Evolutionary conservation across 106 monocot species (phyloP), one percentile per base, ranked within the genome.

Genomic region (Chionographis japonica): DNA sequence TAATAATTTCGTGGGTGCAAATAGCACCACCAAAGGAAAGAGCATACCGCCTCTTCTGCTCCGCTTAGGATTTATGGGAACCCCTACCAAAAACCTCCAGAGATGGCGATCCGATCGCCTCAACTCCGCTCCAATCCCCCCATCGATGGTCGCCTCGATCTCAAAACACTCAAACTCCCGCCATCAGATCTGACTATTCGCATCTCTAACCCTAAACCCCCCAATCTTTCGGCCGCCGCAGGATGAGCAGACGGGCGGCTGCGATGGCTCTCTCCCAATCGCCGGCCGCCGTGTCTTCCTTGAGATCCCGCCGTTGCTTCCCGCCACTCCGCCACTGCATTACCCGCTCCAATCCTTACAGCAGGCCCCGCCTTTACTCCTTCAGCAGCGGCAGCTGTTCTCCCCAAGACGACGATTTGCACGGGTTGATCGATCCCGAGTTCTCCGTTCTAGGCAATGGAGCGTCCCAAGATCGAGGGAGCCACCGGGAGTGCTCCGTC

Each of bases 181-280:
- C 27, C 27, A 27, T 27, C 27, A 27, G 27, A 27, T 27, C 27
- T 27, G 27, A 27, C 27, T 27, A 37, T 12, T 51, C 61, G 2
- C 12, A 35, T 12, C 40, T 27, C 35, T 37, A 18, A n/a, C 61
- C 65, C 50, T 52, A 38, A 12, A 27, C 6, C 35, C 61, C 19
- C 40, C 67, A 17, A 37, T 36, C n/a, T 19, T 56, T 4, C 51
- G 37, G 40, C 72, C 46, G 46, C 68, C 53, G 20, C 61, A 69
- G 61, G 40, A 84, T 84, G 76, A 76, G 72, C 72, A 66, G 84
- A 35, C 79, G 79, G 36, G 67, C 53, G 67, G 79, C 75, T 67
- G 75, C 75, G 52, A 50, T 57, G 3, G 35, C 52, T 36, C 37
- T 80, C 65, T 49, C 13, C 58, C 62, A 20, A 20, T 63, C 74